phyloP scores from a whole-genome alignment of 2,329 filamentous ascomycete genomes.

The Talaromyces sp. region DNA sequence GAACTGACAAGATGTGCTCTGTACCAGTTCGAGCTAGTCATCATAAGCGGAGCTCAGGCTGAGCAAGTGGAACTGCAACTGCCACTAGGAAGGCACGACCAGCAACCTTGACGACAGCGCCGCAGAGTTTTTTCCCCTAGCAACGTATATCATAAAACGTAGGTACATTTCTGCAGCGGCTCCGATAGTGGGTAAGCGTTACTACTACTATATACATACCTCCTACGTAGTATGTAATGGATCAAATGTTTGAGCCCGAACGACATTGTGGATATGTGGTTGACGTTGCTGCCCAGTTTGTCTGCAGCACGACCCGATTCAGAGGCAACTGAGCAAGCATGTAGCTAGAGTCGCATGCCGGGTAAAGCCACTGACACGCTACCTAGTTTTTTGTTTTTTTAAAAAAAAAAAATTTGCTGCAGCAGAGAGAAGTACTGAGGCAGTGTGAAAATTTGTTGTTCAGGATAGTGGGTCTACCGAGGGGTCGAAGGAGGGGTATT shows the following conservation, averaged over 20 bases:
- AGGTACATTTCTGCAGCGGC: background rate
- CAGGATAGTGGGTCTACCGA: conserved; percentile 4
- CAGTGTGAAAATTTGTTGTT: conserved; percentile 7
- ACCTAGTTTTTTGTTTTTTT: background rate
- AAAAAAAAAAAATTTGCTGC: background rate
- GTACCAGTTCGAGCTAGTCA: background rate
- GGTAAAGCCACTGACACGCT: background rate
- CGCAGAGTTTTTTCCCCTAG: conserved; percentile 1
- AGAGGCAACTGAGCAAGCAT: background rate
- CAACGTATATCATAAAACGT: background rate
- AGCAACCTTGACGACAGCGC: conserved; percentile 21
- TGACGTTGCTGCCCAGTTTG: conserved; percentile 38
- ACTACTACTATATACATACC: too few species aligned
- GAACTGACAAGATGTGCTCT: background rate
- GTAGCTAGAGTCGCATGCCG: background rate
- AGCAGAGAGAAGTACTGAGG: background rate
- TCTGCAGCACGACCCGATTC: conserved; percentile 21
- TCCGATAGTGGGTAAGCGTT: background rate
- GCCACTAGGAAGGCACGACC: conserved; percentile 21
- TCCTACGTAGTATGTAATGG: background rate
- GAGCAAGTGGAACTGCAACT: conserved; percentile 9
- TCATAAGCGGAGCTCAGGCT: conserved; percentile 6
- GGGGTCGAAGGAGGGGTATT: background rate
- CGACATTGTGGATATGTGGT: background rate
- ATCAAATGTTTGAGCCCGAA: background rate